Percentiles rank a stretch among this genome's conserved stretches.
These are phyloP conservation scores for Xylariaceae sp. DNA, from an alignment of 2,329 filamentous ascomycete species.

Conservation along the genomic window DNA sequence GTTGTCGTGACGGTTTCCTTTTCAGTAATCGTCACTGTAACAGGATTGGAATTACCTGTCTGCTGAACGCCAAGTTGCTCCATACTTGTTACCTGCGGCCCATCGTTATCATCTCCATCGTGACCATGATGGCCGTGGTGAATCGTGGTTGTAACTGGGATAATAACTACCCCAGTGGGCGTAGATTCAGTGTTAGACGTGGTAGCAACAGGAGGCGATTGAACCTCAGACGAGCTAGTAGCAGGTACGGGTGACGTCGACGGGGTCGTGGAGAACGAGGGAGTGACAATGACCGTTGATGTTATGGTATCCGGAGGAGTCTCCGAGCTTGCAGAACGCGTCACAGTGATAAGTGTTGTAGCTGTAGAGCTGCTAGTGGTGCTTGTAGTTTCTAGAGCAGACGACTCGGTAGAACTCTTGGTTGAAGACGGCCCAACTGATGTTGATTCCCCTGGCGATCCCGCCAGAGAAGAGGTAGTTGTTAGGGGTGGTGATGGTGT, in stretches of 20 bases:
- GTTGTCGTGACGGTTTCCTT: conserved; percentile 16
- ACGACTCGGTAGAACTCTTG: conserved; percentile 11
- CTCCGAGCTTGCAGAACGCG: conserved; percentile 20
- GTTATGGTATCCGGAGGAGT: conserved; percentile 12
- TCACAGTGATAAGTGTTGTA: conserved; percentile 22
- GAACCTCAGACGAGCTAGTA: not conserved
- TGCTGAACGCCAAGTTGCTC: not conserved
- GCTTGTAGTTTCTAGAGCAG: not conserved
- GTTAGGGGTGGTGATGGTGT: not conserved
- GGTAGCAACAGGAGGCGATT: conserved; percentile 6
- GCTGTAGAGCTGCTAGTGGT: conserved; percentile 2
- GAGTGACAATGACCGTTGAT: conserved; percentile 5
- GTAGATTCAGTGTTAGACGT: not conserved
- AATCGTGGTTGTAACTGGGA: conserved; percentile 14
- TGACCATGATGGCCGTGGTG: not conserved
- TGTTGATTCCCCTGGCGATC: conserved; percentile 9
- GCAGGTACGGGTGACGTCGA: conserved; percentile 2
- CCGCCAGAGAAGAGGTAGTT: conserved; percentile 5
- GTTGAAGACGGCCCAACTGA: conserved; percentile 8
- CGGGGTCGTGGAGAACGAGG: not conserved
- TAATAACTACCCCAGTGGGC: conserved; percentile 25
- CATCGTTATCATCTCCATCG: not conserved
- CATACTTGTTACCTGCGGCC: not conserved
- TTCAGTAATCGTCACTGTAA: conserved; percentile 21
- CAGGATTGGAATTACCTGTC: not conserved